A percentile compares a stretch with the other conserved stretches of the same genome.
Conservation (phyloP, 345 rosid genomes). For the Populus alba region DNA sequence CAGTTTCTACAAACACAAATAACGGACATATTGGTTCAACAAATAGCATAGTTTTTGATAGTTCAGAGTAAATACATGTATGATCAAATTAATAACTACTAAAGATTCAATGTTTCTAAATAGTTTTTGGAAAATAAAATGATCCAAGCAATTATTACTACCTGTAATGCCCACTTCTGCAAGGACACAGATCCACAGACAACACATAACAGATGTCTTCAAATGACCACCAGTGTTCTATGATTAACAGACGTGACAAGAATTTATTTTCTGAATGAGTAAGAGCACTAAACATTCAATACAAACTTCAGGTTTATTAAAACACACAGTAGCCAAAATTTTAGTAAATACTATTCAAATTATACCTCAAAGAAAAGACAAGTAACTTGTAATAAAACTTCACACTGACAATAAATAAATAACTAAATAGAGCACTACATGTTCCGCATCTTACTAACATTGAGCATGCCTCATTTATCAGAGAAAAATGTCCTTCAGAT, state of each 20-base stretch:
- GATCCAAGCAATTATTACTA: background rate
- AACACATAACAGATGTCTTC: background rate
- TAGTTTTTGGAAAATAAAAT: background rate
- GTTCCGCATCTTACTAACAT: slow-evolving; percentile 57
- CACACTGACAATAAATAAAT: background rate
- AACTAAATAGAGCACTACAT: slow-evolving; percentile 4
- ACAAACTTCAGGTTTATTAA: background rate
- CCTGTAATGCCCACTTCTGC: background rate
- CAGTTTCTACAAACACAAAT: too few species aligned
- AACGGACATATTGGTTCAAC: too few species aligned
- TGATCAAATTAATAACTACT: too few species aligned
- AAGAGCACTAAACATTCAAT: background rate
- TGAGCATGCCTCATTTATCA: slow-evolving; percentile 93
- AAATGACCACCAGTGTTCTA: background rate
- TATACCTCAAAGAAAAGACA: background rate
- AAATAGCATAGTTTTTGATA: too few species aligned
- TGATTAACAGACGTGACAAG: background rate
- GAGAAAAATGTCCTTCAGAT: slow-evolving; percentile 84
- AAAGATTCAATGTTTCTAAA: background rate
- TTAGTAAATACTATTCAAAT: background rate
- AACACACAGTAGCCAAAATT: background rate
- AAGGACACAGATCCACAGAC: background rate
- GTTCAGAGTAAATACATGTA: too few species aligned
- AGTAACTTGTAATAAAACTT: too few species aligned
- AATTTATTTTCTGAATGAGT: slow-evolving; percentile 2